A percentile compares a stretch with the other conserved stretches of the same genome.
These are phyloP conservation scores for Geotrichum phurueaensis DNA, from an alignment of 1,139 yeast species.

Conservation along the genomic window DNA sequence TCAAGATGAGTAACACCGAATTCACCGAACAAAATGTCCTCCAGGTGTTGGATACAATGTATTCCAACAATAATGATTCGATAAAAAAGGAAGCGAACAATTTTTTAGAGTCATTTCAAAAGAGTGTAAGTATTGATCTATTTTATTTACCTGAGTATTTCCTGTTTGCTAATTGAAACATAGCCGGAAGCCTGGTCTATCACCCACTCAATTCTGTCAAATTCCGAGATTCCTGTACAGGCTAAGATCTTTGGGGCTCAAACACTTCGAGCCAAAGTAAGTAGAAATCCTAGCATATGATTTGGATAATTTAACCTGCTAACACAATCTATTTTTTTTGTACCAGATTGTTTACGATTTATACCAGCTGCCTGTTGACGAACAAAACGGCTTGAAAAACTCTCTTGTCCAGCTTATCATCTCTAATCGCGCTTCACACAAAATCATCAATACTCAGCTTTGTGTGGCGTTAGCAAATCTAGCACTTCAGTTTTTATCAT, in stretches of 20 bases:
- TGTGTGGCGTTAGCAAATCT: slow-evolving; percentile 76
- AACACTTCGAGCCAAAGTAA: slow-evolving; percentile 67
- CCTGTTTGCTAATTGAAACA: background rate
- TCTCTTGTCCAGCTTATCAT: slow-evolving; percentile 53
- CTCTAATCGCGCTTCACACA: slow-evolving; percentile 35
- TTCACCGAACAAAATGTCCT: slow-evolving; percentile 24
- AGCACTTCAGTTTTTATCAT: slow-evolving; percentile 65
- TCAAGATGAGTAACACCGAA: slow-evolving; percentile 10
- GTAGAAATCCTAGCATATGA: background rate
- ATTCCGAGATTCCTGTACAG: slow-evolving; percentile 30
- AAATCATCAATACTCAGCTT: slow-evolving; percentile 69
- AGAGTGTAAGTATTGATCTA: slow-evolving; percentile 41
- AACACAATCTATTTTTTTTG: background rate
- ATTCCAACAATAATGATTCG: slow-evolving; percentile 45
- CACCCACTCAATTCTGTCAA: slow-evolving; percentile 33
- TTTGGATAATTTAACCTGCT: background rate
- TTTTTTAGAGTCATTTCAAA: slow-evolving; percentile 75
- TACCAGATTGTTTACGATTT: slow-evolving; percentile 65
- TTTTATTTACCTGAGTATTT: background rate
- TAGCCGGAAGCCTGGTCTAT: slow-evolving; percentile 40
- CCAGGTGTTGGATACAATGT: slow-evolving; percentile 57
- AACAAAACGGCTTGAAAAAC: slow-evolving; percentile 52
- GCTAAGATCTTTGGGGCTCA: slow-evolving; percentile 82
- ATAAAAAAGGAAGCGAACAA: slow-evolving; percentile 57
- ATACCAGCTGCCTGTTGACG: slow-evolving; percentile 58